Evolutionary conservation across 2,329 filamentous ascomycete species (phyloP), one percentile per base, ranked within the genome.

Genomic region (Neonectria ditissima): DNA sequence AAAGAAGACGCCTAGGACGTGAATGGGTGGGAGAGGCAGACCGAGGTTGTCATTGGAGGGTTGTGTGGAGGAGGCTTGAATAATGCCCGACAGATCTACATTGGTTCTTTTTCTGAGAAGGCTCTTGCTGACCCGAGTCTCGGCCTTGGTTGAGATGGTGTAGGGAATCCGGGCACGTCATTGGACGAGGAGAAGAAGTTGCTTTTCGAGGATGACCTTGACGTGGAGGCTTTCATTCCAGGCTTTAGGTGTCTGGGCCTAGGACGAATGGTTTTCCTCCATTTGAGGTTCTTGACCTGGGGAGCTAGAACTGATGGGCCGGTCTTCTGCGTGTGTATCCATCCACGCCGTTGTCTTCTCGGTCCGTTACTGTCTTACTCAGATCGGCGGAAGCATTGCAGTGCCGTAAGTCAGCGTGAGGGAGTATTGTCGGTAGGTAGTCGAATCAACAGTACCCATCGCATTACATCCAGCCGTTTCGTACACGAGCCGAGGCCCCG

Each of bases 111-210:
- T n/a, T 32, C 28, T 20, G n/a, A 16, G 34, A 37, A 37, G 16
- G 34, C 5, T 4, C 22, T 34, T 50, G 47, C 28, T 50, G 28
- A 50, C 47, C 47, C 47, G 47, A 50, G 47, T 48, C 16, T 50
- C 26, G 28, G 26, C 26, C 28, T 11, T 45, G 22, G 16, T 13
- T n/a, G 20, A 14, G 47, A 50, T 22, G 47, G 14, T 10, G 45
- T 26, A 24, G 30, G 24, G 47, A 20, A 14, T 11, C 47, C 13
- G 14, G 6, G 26, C 30, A 8, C 4, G 11, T 7, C n/a, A 22
- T 50, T 32, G 47, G 47, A 28, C 16, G 28, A 50, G 26, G n/a
- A 6, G 2, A 20, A 50, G 4, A 20, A 13, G 28, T 14, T 20
- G 28, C 47, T 32, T 48, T 32, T 4, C 26, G 5, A 5, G 26